Evolutionary conservation across 768 basidiomycete genomes (phyloP), one percentile per base, ranked within the genome.

Genomic region (Boletellus sp.): DNA sequence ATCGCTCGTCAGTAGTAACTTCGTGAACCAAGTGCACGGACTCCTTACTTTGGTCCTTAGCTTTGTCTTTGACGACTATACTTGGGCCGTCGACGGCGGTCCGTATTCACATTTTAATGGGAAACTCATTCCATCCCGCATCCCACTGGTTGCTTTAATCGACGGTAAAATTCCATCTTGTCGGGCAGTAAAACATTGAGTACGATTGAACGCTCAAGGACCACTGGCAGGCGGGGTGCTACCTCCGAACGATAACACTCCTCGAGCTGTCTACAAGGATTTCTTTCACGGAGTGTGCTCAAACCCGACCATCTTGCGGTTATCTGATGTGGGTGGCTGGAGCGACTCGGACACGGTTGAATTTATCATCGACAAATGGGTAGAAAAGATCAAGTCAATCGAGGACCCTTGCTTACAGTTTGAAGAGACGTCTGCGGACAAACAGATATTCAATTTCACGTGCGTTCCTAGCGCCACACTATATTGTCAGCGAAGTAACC

Each of bases 1-100:
- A 68, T 37, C 63, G 72, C 48, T 60, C 69, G 70, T 73, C 45
- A 44, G 71, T 65, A 10, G 16, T 65, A 10, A 15, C 16, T 20
- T 41, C 38, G 3, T 6, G 39, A 12, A 12, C 13, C 1, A 8
- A 34, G 10, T 4, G 3, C 22, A n/a, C 20, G 3, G n/a, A 3
- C 34, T 32, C 11, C 44, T 57, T 24, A 61, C 12, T 15, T 2
- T 6, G 13, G 3, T 33, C 2, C 12, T 28, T 36, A 72, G 74
- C 13, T 69, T 69, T 44, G 74, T 74, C 15, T 73, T 74, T 39
- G 64, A 73, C 32, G 68, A 75, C 44, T 73, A 75, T 51, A 72
- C 71, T 0, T 74, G 73, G 74, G 60, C 64, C 26, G 44, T 56
- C 19, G 64, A 70, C 26, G 58, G 60, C 4, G 57, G 65, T 13